Conservation (phyloP, 495 filamentous ascomycete species). For the Aspergillus bridgeri region DNA sequence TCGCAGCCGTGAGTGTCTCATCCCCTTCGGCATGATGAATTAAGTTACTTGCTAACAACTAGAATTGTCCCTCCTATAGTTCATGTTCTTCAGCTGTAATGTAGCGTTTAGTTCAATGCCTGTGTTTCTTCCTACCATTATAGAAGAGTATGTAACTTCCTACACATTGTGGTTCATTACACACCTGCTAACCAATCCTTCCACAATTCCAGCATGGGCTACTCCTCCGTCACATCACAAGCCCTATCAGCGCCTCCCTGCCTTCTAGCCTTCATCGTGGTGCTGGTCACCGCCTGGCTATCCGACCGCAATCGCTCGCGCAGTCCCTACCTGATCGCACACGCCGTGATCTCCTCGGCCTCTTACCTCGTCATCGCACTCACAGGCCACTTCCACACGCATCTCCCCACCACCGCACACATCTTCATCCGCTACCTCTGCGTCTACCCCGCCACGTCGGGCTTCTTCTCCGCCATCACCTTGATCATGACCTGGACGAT, state of each 20-base stretch:
- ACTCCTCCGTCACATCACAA: slow-evolving; percentile 45
- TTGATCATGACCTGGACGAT: slow-evolving; percentile 64
- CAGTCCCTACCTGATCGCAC: slow-evolving; percentile 48
- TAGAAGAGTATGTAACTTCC: slow-evolving; percentile 44
- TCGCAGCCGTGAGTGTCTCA: slow-evolving; percentile 54
- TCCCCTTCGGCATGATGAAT: not conserved
- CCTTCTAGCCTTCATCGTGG: slow-evolving; percentile 49
- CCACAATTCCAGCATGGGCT: slow-evolving; percentile 41
- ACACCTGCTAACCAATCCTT: slow-evolving; percentile 3
- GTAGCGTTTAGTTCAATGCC: slow-evolving; percentile 59
- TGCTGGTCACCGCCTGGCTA: slow-evolving; percentile 46
- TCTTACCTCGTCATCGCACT: slow-evolving; percentile 59
- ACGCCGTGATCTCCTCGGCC: slow-evolving; percentile 52
- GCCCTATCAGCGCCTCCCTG: slow-evolving; percentile 58
- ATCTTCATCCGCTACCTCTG: slow-evolving; percentile 51
- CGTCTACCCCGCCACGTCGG: slow-evolving; percentile 54
- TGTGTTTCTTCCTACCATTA: slow-evolving; percentile 57
- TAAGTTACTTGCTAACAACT: slow-evolving; percentile 6
- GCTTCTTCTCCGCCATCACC: slow-evolving; percentile 61
- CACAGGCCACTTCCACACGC: slow-evolving; percentile 37
- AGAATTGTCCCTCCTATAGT: slow-evolving; percentile 18
- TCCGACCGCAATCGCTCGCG: slow-evolving; percentile 49
- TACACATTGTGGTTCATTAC: not conserved
- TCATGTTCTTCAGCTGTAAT: slow-evolving; percentile 59
- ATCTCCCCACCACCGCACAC: slow-evolving; percentile 25